Percentiles rank a stretch among this genome's conserved stretches.
These are phyloP conservation scores for Teratosphaeria nubilosa DNA, from an alignment of 2,329 filamentous ascomycete species.

Conservation along the genomic window DNA sequence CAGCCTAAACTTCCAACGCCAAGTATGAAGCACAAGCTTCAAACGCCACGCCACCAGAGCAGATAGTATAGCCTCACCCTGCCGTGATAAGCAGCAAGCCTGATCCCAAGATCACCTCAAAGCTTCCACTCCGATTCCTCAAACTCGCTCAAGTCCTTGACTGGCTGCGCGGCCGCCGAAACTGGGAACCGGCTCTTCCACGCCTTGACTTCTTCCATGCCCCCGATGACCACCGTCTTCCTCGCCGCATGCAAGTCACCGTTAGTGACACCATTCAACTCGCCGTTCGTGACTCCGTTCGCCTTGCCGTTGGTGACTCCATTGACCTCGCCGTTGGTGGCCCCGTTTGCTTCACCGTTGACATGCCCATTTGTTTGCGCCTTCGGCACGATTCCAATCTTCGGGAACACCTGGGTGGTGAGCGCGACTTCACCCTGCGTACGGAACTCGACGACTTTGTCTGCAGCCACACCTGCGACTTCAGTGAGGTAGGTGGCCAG, in stretches of 20 bases:
- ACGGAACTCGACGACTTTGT: slow-evolving; percentile 40
- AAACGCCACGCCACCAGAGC: too few relatives aligned
- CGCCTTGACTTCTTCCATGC: slow-evolving; percentile 69
- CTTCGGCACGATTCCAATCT: slow-evolving; percentile 32
- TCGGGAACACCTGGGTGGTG: slow-evolving; percentile 30
- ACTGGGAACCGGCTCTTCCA: slow-evolving; percentile 70
- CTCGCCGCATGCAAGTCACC: slow-evolving; percentile 29
- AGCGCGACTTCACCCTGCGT: slow-evolving; percentile 42
- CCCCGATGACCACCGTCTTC: slow-evolving; percentile 56
- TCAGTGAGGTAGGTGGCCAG: slow-evolving; percentile 30
- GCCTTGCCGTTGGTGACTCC: not conserved
- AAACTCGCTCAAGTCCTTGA: slow-evolving; percentile 70
- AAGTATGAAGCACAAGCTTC: too few relatives aligned
- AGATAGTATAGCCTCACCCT: too few relatives aligned
- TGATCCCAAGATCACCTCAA: slow-evolving; percentile 4
- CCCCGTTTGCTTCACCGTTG: not conserved
- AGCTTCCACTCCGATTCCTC: slow-evolving; percentile 79
- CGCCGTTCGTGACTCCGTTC: slow-evolving; percentile 8
- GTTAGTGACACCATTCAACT: slow-evolving; percentile 19
- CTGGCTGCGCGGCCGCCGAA: slow-evolving; percentile 61
- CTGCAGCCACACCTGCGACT: slow-evolving; percentile 37
- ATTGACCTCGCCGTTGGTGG: slow-evolving; percentile 19
- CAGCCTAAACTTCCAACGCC: too few relatives aligned
- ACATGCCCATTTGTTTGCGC: slow-evolving; percentile 13
- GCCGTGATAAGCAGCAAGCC: too few relatives aligned